phyloP scores from a whole-genome alignment of 2,329 filamentous ascomycete genomes.

The Aspergillus sergii region DNA sequence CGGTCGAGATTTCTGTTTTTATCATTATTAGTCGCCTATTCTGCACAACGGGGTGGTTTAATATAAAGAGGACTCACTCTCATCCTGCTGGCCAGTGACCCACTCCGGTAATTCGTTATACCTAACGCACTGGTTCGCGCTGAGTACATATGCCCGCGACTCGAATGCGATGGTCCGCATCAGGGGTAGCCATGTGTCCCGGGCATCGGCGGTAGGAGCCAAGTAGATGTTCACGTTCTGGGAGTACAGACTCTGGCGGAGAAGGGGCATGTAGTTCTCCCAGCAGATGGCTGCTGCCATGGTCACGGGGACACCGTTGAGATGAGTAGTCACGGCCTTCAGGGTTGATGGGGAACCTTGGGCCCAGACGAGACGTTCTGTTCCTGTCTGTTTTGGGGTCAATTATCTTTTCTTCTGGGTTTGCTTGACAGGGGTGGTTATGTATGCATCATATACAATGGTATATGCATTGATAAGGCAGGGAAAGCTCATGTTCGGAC shows the following conservation, averaged over 20 bases:
- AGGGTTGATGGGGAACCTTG: constrained; percentile 80
- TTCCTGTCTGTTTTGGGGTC: constrained; percentile 61
- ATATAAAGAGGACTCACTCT: not conserved
- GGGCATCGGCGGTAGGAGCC: constrained; percentile 82
- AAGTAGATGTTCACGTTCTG: constrained; percentile 93
- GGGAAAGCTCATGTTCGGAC: constrained; percentile 29
- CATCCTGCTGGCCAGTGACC: constrained; percentile 45
- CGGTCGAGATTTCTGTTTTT: not conserved
- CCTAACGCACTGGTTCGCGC: constrained; percentile 78
- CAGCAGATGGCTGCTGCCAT: constrained; percentile 90
- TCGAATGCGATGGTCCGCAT: constrained; percentile 82
- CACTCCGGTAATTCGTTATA: constrained; percentile 60
- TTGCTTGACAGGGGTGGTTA: not conserved
- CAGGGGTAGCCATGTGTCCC: constrained; percentile 80
- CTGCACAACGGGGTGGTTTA: not conserved
- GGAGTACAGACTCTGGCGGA: constrained; percentile 79
- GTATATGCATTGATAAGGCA: constrained; percentile 1
- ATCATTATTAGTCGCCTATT: not conserved
- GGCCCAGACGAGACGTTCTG: constrained; percentile 84
- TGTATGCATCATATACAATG: not conserved
- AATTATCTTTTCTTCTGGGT: not conserved
- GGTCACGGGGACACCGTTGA: constrained; percentile 77
- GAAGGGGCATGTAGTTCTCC: constrained; percentile 94
- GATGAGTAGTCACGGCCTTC: constrained; percentile 74
- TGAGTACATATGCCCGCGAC: constrained; percentile 82